Conservation (phyloP, 305 asterid species). For the Striga hermonthica region DNA sequence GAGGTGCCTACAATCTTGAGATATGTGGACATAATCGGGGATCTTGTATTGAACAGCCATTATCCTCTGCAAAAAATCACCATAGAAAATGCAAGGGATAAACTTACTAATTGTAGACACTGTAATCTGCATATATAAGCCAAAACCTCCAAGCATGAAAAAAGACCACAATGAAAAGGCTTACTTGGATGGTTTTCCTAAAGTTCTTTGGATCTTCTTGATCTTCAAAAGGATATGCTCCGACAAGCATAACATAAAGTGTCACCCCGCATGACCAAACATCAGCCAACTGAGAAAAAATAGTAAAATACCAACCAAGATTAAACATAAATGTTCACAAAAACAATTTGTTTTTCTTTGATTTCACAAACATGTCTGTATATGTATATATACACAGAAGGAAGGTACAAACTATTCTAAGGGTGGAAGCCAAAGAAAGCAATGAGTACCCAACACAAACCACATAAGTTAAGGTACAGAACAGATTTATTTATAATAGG, state of each 20-base stretch:
- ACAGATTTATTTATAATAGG: no score
- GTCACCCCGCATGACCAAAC: constrained; percentile 94
- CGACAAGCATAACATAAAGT: constrained; percentile 84
- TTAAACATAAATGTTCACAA: constrained; percentile 1
- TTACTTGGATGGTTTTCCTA: constrained; percentile 80
- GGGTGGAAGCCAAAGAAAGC: no score
- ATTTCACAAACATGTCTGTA: no score
- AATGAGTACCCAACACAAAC: no score
- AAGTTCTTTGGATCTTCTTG: constrained; percentile 84
- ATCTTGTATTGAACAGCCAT: constrained; percentile 83
- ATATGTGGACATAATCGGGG: constrained; percentile 83
- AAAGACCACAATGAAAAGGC: constrained; percentile 12
- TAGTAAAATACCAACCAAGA: constrained; percentile 21
- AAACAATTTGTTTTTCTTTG: not conserved
- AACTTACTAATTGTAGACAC: not conserved
- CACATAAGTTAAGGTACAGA: no score
- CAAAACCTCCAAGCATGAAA: not conserved
- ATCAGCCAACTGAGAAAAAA: constrained; percentile 62
- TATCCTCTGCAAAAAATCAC: constrained; percentile 53
- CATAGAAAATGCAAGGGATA: constrained; percentile 15
- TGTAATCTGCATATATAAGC: not conserved
- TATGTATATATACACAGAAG: no score
- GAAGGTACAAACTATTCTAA: no score
- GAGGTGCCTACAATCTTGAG: constrained; percentile 76
- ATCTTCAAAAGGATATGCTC: constrained; percentile 89